Evolutionary conservation across 305 asterid genomes (phyloP).

Genomic region (Solanum chacoense): DNA sequence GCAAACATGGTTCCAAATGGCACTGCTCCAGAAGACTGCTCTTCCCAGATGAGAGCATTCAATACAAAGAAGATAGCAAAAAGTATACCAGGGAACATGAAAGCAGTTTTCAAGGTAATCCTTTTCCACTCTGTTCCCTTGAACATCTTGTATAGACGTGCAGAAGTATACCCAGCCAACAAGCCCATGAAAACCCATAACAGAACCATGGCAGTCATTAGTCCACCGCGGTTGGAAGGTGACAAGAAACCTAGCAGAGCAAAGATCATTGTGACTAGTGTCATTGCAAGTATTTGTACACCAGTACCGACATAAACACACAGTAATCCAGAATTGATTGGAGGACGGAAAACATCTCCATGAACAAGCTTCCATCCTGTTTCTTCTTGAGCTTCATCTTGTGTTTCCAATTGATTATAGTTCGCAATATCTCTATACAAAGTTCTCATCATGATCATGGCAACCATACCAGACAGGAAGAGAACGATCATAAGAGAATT

Average conservation of each 20-base stretch:
- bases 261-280: slow-evolving; percentile 86
- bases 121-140: slow-evolving; percentile 88
- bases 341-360: slow-evolving; percentile 85
- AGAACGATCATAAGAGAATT: slow-evolving; percentile 95
- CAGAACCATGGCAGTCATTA: slow-evolving; percentile 96
- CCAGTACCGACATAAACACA: slow-evolving; percentile 94
- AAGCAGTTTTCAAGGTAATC: slow-evolving; percentile 75
- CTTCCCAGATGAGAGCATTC: slow-evolving; percentile 90
- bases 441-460: slow-evolving; percentile 98
- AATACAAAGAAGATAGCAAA: slow-evolving; percentile 67
- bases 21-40: slow-evolving; percentile 91
- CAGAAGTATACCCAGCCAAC: slow-evolving; percentile 80
- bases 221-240: slow-evolving; percentile 94
- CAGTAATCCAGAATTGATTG: slow-evolving; percentile 63
- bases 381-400: slow-evolving; percentile 97
- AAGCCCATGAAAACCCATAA: slow-evolving; percentile 96
- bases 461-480: slow-evolving; percentile 95
- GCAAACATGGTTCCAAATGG: slow-evolving; percentile 97
- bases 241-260: slow-evolving; percentile 89
- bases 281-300: slow-evolving; percentile 76
- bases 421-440: slow-evolving; percentile 86
- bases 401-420: slow-evolving; percentile 86
- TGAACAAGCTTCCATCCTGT: slow-evolving; percentile 98
- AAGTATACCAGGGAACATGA: slow-evolving; percentile 90
- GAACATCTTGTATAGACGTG: slow-evolving; percentile 80